Conservation (phyloP, 441 rosid species). For the Gossypium trilobum region DNA sequence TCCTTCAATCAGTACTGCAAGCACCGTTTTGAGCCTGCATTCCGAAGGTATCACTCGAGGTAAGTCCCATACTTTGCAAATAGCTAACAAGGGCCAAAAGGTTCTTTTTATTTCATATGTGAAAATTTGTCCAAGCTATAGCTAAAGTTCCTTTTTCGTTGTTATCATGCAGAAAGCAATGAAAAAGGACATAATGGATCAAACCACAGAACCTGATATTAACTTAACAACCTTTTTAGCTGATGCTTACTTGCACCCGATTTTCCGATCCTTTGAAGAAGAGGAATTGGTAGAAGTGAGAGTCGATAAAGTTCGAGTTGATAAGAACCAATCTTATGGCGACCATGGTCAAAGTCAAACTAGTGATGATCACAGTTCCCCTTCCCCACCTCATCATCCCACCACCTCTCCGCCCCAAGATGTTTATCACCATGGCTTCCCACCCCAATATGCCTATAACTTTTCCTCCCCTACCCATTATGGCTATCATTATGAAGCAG, state of each 20-base stretch:
- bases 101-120: not conserved
- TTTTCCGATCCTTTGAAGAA: slow-evolving; percentile 62
- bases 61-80: slow-evolving; percentile 15
- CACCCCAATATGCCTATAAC: slow-evolving; percentile 31
- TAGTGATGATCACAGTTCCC: slow-evolving; percentile 45
- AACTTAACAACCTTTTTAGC: slow-evolving; percentile 60
- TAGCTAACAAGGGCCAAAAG: not conserved
- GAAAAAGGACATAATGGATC: slow-evolving; percentile 62
- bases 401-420: slow-evolving; percentile 18
- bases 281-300: slow-evolving; percentile 28
- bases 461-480: slow-evolving; percentile 24
- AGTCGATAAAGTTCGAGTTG: slow-evolving; percentile 39
- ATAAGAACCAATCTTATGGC: slow-evolving; percentile 31
- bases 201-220: slow-evolving; percentile 42
- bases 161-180: slow-evolving; percentile 62
- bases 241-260: slow-evolving; percentile 85
- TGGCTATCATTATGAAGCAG: slow-evolving; percentile 34
- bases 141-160: slow-evolving; percentile 4
- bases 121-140: not conserved
- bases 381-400: slow-evolving; percentile 40
- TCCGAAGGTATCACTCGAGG: slow-evolving; percentile 78
- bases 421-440: slow-evolving; percentile 13
- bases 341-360: slow-evolving; percentile 22
- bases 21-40: slow-evolving; percentile 82
- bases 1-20: slow-evolving; percentile 73